Percentiles rank a stretch among this genome's conserved stretches.
These are phyloP conservation scores for Torulaspora microellipsoides DNA, from an alignment of 805 yeast genomes.

Conservation along the genomic window DNA sequence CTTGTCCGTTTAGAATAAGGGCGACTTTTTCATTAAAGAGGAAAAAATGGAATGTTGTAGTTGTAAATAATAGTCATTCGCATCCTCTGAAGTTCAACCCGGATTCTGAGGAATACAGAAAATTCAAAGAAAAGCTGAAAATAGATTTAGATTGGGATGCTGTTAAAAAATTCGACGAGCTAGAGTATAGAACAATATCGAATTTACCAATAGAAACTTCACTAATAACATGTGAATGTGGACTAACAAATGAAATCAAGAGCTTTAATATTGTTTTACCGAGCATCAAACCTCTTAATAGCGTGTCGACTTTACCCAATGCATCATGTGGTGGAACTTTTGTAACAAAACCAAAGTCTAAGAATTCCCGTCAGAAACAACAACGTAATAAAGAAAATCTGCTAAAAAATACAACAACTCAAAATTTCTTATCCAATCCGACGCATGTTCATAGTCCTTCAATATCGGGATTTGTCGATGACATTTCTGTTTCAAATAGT, in stretches of 20 bases:
- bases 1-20: constrained; percentile 61
- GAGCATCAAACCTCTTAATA: constrained; percentile 14
- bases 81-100: constrained; percentile 42
- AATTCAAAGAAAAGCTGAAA: constrained; percentile 30
- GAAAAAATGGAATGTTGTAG: constrained; percentile 54
- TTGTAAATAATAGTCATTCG: constrained; percentile 56
- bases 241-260: constrained; percentile 35
- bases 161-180: constrained; percentile 34
- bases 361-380: constrained; percentile 10
- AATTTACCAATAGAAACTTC: constrained; percentile 32
- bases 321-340: constrained; percentile 1
- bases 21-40: constrained; percentile 55
- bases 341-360: constrained; percentile 17
- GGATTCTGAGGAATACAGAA: constrained; percentile 34
- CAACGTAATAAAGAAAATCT: constrained; percentile 14
- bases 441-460: constrained; percentile 9
- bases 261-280: constrained; percentile 35
- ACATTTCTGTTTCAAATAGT: constrained; percentile 1
- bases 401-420: constrained; percentile 18
- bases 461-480: constrained; percentile 9
- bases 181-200: constrained; percentile 32
- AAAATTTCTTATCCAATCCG: constrained; percentile 16
- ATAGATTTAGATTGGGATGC: constrained; percentile 31
- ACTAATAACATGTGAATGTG: constrained; percentile 37
- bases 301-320: neutral